Evolutionary conservation across 202 grass and related monocot genomes (phyloP), one percentile per base, ranked within the genome.

Genomic region (Miscanthus sacchariflorus): DNA sequence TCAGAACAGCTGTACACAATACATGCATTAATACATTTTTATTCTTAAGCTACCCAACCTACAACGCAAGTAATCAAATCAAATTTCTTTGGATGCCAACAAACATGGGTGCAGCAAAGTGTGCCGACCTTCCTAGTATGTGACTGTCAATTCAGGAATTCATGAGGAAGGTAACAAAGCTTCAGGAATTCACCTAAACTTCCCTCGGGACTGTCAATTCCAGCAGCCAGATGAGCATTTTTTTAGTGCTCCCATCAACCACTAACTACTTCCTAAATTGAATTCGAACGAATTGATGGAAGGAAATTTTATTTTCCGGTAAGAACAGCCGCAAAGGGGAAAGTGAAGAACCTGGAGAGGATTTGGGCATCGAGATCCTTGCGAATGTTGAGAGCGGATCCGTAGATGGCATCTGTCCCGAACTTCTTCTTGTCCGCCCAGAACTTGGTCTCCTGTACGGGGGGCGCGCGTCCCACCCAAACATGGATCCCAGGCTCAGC

Each of bases 341-440:
- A 12, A 50, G 44, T 50, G 43, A 72, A 12, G 8, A 6, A 97
- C 95, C 87, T 97, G 84, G 95, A 86, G 52, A 97, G 90, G 81
- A 97, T 97, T 74, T 97, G 95, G 48, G 90, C 80, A 44, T 97
- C 92, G 65, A 97, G 81, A 91, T 97, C 92, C 84, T 69, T 94
- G 88, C 95, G 91, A 30, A 97, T 88, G 90, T 94, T 97, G 84
- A 97, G 91, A 59, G 92, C 91, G 40, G 95, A 97, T 93, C 95
- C 95, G 76, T 97, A 97, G 56, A 92, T 88, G 58, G 91, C 86
- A 18, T 54, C 50, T 54, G 50, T 54, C 46, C 74, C 95, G 68
- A 93, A 89, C 87, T 64, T 92, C 87, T 93, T 97, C 95, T 97
- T 94, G 13, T 91, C 87, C 15, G 88, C 90, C 90, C 90, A 97